phyloP scores from a whole-genome alignment of 768 basidiomycete species.

The Thelephora aurantiotincta region DNA sequence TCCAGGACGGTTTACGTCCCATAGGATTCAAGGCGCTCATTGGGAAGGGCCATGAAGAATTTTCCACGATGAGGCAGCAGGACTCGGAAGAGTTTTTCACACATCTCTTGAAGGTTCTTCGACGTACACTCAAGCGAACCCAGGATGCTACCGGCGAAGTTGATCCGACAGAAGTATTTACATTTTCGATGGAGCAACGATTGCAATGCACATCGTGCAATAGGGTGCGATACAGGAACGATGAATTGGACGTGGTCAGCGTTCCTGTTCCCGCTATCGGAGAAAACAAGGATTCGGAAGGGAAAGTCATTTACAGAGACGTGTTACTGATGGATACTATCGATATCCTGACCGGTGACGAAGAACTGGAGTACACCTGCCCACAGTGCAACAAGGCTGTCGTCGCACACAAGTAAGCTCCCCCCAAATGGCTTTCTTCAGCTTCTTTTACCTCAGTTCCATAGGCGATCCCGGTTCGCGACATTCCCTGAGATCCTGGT shows the following conservation, averaged over 20 bases:
- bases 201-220: conserved; percentile 70
- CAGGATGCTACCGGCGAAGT: conserved; percentile 15
- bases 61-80: conserved; percentile 93
- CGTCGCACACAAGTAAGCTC: conserved; percentile 53
- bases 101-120: conserved; percentile 60
- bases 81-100: conserved; percentile 92
- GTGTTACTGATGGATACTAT: conserved; percentile 52
- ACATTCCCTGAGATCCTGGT: conserved; percentile 84
- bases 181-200: conserved; percentile 76
- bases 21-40: conserved; percentile 77
- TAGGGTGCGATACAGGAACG: conserved; percentile 72
- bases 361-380: conserved; percentile 72
- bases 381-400: conserved; percentile 58
- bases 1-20: conserved; percentile 79
- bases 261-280: conserved; percentile 63
- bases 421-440: not conserved
- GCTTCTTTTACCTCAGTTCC: not conserved
- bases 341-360: conserved; percentile 38
- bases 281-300: conserved; percentile 39
- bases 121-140: conserved; percentile 44
- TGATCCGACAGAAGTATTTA: conserved; percentile 68
- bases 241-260: conserved; percentile 64
- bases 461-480: conserved; percentile 61
- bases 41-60: conserved; percentile 88
- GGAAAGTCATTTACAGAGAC: conserved; percentile 46